Evolutionary conservation across 768 basidiomycete genomes (phyloP).

Genomic region (Lentinus brumalis): DNA sequence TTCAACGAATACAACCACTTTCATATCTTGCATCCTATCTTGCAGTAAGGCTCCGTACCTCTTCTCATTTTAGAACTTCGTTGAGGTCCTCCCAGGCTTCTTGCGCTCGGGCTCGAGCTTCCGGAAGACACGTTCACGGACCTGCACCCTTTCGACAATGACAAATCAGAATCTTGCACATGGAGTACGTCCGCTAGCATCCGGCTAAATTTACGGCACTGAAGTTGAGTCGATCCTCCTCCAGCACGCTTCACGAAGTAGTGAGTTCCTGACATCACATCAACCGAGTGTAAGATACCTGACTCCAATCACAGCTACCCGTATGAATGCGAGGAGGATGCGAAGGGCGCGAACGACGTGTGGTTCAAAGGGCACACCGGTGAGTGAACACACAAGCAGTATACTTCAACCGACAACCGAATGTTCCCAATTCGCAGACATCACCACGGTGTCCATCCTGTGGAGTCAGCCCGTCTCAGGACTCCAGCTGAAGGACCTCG

Average conservation of each 20-base stretch:
- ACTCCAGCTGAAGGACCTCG: slow-evolving; percentile 37
- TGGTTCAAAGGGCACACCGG: slow-evolving; percentile 43
- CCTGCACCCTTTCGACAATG: slow-evolving; percentile 28
- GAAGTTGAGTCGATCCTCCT: neutral
- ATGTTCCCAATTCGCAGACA: slow-evolving; percentile 23
- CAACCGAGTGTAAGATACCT: neutral
- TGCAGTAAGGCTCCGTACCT: slow-evolving; percentile 17
- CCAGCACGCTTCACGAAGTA: slow-evolving; percentile 70
- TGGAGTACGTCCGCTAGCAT: slow-evolving; percentile 19
- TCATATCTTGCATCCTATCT: slow-evolving; percentile 30
- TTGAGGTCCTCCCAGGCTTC: slow-evolving; percentile 22
- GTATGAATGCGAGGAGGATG: slow-evolving; percentile 32
- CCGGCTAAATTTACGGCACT: too few relatives aligned
- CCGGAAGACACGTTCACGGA: slow-evolving; percentile 36
- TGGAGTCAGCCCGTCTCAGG: slow-evolving; percentile 42
- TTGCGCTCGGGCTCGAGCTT: slow-evolving; percentile 35
- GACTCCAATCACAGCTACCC: slow-evolving; percentile 29
- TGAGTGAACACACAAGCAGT: slow-evolving; percentile 1
- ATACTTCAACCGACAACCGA: neutral
- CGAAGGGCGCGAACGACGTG: slow-evolving; percentile 30
- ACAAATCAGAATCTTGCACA: slow-evolving; percentile 30
- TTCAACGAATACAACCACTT: slow-evolving; percentile 33
- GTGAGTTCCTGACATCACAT: slow-evolving; percentile 34
- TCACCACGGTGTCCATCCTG: slow-evolving; percentile 37
- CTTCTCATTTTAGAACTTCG: neutral